Evolutionary conservation across 2,329 filamentous ascomycete species (phyloP).

Genomic region (Diaporthe caulivora): DNA sequence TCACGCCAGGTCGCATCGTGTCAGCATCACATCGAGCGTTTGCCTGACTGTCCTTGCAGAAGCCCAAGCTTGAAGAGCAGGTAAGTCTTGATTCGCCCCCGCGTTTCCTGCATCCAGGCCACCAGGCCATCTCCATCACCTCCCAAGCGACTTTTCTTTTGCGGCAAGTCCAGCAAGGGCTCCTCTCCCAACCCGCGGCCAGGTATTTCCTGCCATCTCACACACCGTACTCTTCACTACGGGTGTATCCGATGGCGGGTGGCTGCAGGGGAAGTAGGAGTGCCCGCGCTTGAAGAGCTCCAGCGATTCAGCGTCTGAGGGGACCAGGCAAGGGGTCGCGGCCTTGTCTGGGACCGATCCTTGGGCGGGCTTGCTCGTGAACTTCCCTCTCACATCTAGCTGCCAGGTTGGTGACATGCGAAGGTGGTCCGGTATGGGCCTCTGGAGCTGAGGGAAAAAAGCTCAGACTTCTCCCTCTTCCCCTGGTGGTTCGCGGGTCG

Average conservation of each 20-base stretch:
- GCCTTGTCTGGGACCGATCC: background rate
- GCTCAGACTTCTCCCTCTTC: background rate
- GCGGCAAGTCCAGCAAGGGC: background rate
- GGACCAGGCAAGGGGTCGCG: background rate
- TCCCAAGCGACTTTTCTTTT: background rate
- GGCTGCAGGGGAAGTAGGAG: background rate
- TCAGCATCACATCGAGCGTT: background rate
- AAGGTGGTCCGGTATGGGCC: background rate
- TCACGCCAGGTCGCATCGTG: background rate
- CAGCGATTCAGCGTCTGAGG: conserved; percentile 2
- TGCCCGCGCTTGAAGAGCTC: background rate
- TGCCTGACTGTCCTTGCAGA: background rate
- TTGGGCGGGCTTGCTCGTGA: conserved; percentile 3
- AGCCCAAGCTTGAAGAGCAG: background rate
- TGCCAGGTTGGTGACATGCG: conserved; percentile 1
- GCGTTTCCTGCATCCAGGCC: background rate
- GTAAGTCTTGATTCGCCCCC: background rate
- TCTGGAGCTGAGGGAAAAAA: conserved; percentile 3
- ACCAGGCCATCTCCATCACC: background rate
- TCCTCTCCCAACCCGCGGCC: background rate
- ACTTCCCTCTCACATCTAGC: conserved; percentile 9
- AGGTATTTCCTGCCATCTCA: background rate
- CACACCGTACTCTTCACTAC: conserved; percentile 2
- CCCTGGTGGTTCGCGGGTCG: conserved; percentile 2
- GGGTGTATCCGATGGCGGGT: background rate